A percentile compares a stretch with the other conserved stretches of the same genome.
phyloP scores from a whole-genome alignment of 805 yeast species.

The Zygosaccharomyces bisporus region DNA sequence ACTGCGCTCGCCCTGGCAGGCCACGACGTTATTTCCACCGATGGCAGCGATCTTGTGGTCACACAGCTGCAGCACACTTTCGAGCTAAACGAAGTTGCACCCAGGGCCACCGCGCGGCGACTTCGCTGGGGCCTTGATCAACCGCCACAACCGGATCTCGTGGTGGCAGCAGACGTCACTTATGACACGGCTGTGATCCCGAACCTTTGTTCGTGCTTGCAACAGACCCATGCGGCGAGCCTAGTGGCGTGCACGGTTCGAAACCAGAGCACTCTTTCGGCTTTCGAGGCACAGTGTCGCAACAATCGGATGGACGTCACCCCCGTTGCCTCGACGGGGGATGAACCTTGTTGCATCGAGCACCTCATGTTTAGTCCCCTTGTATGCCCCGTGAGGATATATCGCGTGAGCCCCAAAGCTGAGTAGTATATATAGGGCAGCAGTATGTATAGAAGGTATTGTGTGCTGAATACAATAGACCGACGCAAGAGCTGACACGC shows the following conservation, averaged over 20 bases:
- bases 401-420: slow-evolving; percentile 14
- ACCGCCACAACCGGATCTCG: slow-evolving; percentile 45
- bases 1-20: slow-evolving; percentile 18
- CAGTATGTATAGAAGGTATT: background rate
- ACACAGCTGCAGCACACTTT: slow-evolving; percentile 39
- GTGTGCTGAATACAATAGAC: background rate
- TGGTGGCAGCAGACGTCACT: slow-evolving; percentile 86
- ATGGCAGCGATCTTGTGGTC: slow-evolving; percentile 33
- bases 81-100: slow-evolving; percentile 39
- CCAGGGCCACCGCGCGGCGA: slow-evolving; percentile 15
- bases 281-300: slow-evolving; percentile 41
- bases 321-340: slow-evolving; percentile 25
- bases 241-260: slow-evolving; percentile 73
- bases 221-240: slow-evolving; percentile 21
- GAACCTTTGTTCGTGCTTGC: slow-evolving; percentile 47
- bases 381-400: slow-evolving; percentile 27
- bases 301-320: slow-evolving; percentile 20
- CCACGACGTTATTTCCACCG: slow-evolving; percentile 23
- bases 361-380: slow-evolving; percentile 15
- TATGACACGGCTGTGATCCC: slow-evolving; percentile 66
- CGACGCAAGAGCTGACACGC: background rate
- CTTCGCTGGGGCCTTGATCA: slow-evolving; percentile 58
- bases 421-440: background rate
- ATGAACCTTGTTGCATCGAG: slow-evolving; percentile 5
- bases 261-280: slow-evolving; percentile 48